Percentiles rank a stretch among this genome's conserved stretches.
Conservation (phyloP, 1,139 yeast species). For the Yamadazyma friedrichii region DNA sequence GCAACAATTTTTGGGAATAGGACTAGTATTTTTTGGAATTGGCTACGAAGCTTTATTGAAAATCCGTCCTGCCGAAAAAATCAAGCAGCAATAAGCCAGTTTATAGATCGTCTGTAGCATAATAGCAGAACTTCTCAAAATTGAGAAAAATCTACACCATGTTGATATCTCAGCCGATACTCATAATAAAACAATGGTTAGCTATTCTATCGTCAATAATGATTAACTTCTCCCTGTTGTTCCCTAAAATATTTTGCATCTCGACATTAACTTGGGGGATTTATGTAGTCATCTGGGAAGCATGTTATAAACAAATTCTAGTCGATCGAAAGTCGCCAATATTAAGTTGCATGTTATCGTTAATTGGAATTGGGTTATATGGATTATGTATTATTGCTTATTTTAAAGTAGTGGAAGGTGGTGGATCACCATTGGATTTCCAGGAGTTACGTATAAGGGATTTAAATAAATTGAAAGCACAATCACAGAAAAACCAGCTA, state of each 20-base stretch:
- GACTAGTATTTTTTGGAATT: conserved; percentile 75
- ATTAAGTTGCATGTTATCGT: conserved; percentile 15
- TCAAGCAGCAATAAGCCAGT: not conserved
- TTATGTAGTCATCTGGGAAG: conserved; percentile 33
- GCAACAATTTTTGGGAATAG: conserved; percentile 78
- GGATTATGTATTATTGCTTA: conserved; percentile 42
- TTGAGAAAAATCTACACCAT: conserved; percentile 8
- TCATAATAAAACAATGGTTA: conserved; percentile 20
- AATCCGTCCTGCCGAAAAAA: conserved; percentile 6
- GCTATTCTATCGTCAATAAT: conserved; percentile 28
- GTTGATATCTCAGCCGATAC: conserved; percentile 24
- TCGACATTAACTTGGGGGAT: conserved; percentile 58
- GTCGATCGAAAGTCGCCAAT: conserved; percentile 11
- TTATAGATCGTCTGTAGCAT: not conserved
- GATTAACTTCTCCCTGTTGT: conserved; percentile 47
- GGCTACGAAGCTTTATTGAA: conserved; percentile 30
- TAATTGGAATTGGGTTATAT: conserved; percentile 21
- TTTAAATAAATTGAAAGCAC: conserved; percentile 7
- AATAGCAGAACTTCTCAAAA: not conserved
- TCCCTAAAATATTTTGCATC: conserved; percentile 61
- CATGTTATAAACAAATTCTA: conserved; percentile 19
- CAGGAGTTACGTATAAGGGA: conserved; percentile 21
- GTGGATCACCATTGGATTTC: conserved; percentile 60
- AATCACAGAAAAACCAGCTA: conserved; percentile 1
- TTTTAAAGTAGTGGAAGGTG: conserved; percentile 57